Evolutionary conservation across 2,329 filamentous ascomycete genomes (phyloP).

Genomic region (Teratosphaeriaceae sp.): DNA sequence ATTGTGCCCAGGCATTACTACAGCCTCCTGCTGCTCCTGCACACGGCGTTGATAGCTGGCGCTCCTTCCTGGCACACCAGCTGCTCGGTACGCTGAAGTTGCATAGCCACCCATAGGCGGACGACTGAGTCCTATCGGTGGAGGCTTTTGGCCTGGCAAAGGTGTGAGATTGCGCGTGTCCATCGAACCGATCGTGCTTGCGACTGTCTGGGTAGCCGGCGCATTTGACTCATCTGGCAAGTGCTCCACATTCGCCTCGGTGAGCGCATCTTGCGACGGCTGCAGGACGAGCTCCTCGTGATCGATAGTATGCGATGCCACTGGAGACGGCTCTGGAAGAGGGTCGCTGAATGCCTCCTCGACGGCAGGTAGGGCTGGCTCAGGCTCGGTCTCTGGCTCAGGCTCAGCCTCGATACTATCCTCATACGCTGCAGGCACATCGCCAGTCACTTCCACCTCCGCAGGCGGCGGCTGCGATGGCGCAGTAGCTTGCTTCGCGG

Average conservation of each 20-base stretch:
- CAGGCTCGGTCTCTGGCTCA: constrained; percentile 11
- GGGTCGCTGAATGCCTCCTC: constrained; percentile 8
- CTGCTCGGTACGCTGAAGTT: constrained; percentile 75
- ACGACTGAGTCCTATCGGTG: constrained; percentile 49
- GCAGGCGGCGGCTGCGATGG: constrained; percentile 19
- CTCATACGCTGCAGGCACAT: constrained; percentile 18
- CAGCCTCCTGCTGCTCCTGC: constrained; percentile 91
- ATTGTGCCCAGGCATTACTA: constrained; percentile 96
- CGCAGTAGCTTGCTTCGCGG: constrained; percentile 29
- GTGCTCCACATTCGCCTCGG: constrained; percentile 86
- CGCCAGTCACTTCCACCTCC: constrained; percentile 25
- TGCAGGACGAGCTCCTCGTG: constrained; percentile 42
- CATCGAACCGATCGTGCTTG: constrained; percentile 85
- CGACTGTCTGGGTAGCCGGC: constrained; percentile 71
- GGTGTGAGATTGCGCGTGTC: constrained; percentile 67
- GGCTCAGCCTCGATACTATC: constrained; percentile 12
- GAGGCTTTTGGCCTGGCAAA: constrained; percentile 47
- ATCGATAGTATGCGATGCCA: background rate
- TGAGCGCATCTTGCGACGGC: constrained; percentile 75
- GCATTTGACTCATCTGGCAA: constrained; percentile 75
- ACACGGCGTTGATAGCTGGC: constrained; percentile 80
- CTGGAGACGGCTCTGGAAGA: constrained; percentile 13
- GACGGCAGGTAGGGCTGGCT: constrained; percentile 18
- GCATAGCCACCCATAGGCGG: constrained; percentile 66
- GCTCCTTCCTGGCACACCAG: constrained; percentile 55